Evolutionary conservation across 495 filamentous ascomycete genomes (phyloP).

Genomic region (Amphirosellinia nigrospora): DNA sequence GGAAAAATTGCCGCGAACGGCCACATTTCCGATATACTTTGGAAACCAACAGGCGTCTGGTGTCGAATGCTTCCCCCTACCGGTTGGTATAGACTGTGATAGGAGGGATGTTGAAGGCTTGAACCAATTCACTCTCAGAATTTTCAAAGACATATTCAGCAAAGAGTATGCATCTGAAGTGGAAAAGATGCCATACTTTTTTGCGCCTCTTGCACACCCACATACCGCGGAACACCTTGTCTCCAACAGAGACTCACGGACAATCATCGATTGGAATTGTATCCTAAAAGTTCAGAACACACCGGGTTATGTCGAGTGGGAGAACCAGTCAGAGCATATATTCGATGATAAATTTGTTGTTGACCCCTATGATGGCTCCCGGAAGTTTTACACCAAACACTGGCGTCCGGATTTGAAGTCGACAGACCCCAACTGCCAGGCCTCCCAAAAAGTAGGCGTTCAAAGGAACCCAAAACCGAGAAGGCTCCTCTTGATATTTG

Average conservation of each 20-base stretch:
- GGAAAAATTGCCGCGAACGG: constrained; percentile 65
- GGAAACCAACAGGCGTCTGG: constrained; percentile 63
- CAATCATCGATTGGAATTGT: constrained; percentile 71
- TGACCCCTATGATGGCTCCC: constrained; percentile 76
- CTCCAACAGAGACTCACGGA: constrained; percentile 27
- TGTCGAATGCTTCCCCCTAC: constrained; percentile 53
- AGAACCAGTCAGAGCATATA: constrained; percentile 58
- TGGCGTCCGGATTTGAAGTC: constrained; percentile 54
- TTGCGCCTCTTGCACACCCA: constrained; percentile 64
- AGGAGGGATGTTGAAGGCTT: constrained; percentile 55
- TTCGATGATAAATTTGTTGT: constrained; percentile 71
- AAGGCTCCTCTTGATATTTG: constrained; percentile 41
- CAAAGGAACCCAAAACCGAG: constrained; percentile 32
- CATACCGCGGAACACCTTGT: constrained; percentile 39
- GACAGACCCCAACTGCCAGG: constrained; percentile 47
- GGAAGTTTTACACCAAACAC: constrained; percentile 60
- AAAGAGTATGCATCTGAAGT: constrained; percentile 74
- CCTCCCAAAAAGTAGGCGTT: constrained; percentile 33
- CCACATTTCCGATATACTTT: constrained; percentile 73
- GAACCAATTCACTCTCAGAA: constrained; percentile 70
- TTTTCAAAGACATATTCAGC: constrained; percentile 89
- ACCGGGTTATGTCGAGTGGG: constrained; percentile 50
- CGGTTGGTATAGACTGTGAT: constrained; percentile 48
- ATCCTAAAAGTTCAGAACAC: constrained; percentile 51
- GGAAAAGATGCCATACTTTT: constrained; percentile 80